phyloP scores from a whole-genome alignment of 2,329 filamentous ascomycete genomes.

The Mycosphaerella sp. region DNA sequence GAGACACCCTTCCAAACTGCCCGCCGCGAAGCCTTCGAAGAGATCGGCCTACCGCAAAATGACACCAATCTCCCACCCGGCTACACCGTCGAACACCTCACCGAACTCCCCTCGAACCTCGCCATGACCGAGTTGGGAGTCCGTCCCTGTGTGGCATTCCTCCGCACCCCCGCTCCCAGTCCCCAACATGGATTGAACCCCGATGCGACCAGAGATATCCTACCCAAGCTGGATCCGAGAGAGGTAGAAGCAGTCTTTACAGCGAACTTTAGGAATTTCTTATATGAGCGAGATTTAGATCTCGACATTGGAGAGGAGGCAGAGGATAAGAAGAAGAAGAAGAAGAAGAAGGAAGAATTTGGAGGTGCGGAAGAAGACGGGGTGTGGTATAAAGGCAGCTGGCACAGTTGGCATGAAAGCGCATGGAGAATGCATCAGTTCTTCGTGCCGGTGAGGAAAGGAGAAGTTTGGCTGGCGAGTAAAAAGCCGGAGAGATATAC shows the following conservation, averaged over 20 bases:
- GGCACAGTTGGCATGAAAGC: slow-evolving; percentile 71
- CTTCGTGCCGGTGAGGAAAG: slow-evolving; percentile 71
- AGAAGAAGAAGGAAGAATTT: slow-evolving; percentile 24
- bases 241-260: slow-evolving; percentile 95
- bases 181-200: slow-evolving; percentile 60
- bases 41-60: slow-evolving; percentile 78
- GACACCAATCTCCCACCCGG: slow-evolving; percentile 64
- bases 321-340: slow-evolving; percentile 25
- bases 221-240: slow-evolving; percentile 72
- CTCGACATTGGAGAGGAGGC: slow-evolving; percentile 23
- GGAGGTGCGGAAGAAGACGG: slow-evolving; percentile 37
- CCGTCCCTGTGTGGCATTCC: slow-evolving; percentile 52
- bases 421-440: slow-evolving; percentile 91
- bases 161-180: slow-evolving; percentile 38
- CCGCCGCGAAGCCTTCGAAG: slow-evolving; percentile 82
- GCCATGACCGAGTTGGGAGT: slow-evolving; percentile 48
- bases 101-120: slow-evolving; percentile 61
- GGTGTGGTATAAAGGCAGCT: slow-evolving; percentile 78
- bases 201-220: slow-evolving; percentile 38
- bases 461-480: slow-evolving; percentile 50
- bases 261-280: slow-evolving; percentile 78
- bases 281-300: slow-evolving; percentile 55
- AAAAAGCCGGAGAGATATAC: slow-evolving; percentile 21
- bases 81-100: slow-evolving; percentile 82
- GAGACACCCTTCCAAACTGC: slow-evolving; percentile 71